Conservation (phyloP, 345 rosid species). For the Noccaea bulbosa region DNA sequence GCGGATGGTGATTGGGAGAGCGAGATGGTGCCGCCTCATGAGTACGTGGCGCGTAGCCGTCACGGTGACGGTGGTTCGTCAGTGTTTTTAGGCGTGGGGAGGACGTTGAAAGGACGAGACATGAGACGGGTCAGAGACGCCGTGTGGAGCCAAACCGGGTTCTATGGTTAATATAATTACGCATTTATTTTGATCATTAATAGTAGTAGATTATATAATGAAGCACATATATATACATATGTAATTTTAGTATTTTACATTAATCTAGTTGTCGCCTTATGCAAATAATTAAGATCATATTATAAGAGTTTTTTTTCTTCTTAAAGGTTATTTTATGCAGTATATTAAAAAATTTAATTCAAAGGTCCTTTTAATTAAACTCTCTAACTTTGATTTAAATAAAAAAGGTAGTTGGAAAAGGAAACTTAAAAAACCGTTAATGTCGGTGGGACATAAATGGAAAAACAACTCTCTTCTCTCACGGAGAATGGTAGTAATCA, state of each 20-base stretch:
- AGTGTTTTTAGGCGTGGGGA: slow-evolving; percentile 81
- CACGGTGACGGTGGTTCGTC: slow-evolving; percentile 59
- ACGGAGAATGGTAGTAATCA: not conserved
- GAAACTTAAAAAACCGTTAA: slow-evolving; percentile 31
- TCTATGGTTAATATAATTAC: slow-evolving; percentile 53
- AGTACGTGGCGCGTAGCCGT: slow-evolving; percentile 74
- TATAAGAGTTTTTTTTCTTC: no score
- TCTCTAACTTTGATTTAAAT: not conserved
- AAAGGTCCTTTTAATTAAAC: not conserved
- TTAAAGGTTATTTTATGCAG: not conserved
- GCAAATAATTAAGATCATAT: no score
- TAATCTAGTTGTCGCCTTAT: no score
- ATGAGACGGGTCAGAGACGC: slow-evolving; percentile 90
- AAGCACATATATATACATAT: not conserved
- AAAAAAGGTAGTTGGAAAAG: slow-evolving; percentile 2
- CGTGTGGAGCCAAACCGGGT: slow-evolving; percentile 92
- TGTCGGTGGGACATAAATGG: slow-evolving; percentile 19
- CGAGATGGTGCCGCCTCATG: slow-evolving; percentile 90
- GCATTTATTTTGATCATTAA: slow-evolving; percentile 42
- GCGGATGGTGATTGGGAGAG: slow-evolving; percentile 49
- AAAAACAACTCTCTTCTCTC: slow-evolving; percentile 4
- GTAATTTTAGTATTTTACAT: no score
- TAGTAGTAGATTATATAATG: not conserved
- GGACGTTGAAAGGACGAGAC: slow-evolving; percentile 94
- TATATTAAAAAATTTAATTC: not conserved